Evolutionary conservation across 768 basidiomycete species (phyloP), one percentile per base, ranked within the genome.

Genomic region (Termitomyces sp.): DNA sequence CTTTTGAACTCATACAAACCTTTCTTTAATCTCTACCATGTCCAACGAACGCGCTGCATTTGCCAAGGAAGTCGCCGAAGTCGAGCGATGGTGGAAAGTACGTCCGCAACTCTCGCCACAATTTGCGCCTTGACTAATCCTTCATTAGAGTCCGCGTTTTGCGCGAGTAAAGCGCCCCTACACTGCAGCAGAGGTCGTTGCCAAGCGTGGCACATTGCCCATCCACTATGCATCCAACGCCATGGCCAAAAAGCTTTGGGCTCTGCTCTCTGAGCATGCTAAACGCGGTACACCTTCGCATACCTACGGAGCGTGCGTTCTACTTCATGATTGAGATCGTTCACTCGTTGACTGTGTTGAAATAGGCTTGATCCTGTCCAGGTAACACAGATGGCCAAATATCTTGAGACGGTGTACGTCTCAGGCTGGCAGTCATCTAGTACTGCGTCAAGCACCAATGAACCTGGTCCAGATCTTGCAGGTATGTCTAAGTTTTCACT

Each of bases 401-500:
- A 98, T 74, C 90, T 98, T 67, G 97, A 98, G 77, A 98, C 96
- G 3, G 92, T 99, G 67, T 99, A 99, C 71, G 93, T 99, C 59
- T 99, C 97, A 8, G 97, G 97, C 4, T 94, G 91, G 92, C 92
- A 93, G 69, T 94, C 89, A 18, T 95, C 92, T 20, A 94, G 92
- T 69, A 98, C 96, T 2, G 97, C 97, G 2, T 90, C 92, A 0
- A 90, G 87, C 72, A 91, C 93, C 32, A 90, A 98, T 66, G 97
- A 99, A 76, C 97, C 97, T 24, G 97, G 97, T 38, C 97, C 97
- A 13, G 96, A 98, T 84, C 91, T 98, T 68, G 96, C 96, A 64
- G 95, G 94, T 92, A 66, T 66, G 81, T 45, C 49, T 7, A 6
- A 20, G 13, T 12, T 18, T 42, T 7, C 0, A 33, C 16, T 4